Evolutionary conservation across 371 early-diverging fungal genomes (phyloP).

Genomic region (Amoeboradix gromovi): DNA sequence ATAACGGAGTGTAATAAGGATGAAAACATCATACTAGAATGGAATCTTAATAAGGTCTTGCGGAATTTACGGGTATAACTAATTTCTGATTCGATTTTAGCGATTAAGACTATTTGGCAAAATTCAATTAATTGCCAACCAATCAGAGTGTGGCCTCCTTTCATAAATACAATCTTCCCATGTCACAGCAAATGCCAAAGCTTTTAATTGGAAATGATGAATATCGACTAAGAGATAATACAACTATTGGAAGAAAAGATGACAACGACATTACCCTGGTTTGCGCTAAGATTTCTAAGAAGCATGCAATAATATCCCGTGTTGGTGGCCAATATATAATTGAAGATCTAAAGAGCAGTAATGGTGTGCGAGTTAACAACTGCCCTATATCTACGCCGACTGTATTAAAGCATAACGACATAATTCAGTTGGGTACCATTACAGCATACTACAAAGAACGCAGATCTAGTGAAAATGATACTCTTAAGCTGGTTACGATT

Average conservation of each 20-base stretch:
- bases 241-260: neutral
- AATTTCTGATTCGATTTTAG: too few relatives aligned
- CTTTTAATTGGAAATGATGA: neutral
- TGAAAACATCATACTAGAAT: too few relatives aligned
- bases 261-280: neutral
- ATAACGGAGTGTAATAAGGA: too few relatives aligned
- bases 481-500: neutral
- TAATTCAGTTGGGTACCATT: neutral
- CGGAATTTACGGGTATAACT: too few relatives aligned
- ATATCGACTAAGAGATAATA: neutral
- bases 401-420: neutral
- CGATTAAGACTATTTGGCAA: too few relatives aligned
- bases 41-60: too few relatives aligned
- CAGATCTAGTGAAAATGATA: neutral
- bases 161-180: too few relatives aligned
- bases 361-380: neutral
- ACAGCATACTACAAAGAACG: neutral
- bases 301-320: neutral
- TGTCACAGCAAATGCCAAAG: neutral
- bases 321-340: neutral
- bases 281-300: neutral
- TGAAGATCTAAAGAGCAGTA: neutral
- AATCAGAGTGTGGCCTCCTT: too few relatives aligned
- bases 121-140: too few relatives aligned
- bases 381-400: neutral